Evolutionary conservation across 306 rosid species (phyloP).

Genomic region (Acacia melanoxylon): DNA sequence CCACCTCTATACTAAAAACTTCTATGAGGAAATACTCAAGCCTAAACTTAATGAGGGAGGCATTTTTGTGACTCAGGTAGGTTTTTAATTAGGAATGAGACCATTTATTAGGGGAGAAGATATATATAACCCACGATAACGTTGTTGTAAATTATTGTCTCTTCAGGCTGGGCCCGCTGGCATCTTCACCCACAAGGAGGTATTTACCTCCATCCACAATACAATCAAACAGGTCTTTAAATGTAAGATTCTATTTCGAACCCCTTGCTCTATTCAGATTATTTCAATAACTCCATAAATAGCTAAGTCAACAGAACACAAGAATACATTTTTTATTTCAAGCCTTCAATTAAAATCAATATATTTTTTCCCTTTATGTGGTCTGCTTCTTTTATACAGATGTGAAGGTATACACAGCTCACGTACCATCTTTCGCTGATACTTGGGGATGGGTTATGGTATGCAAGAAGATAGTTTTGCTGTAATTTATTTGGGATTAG

Average conservation of each 20-base stretch:
- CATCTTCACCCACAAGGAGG: constrained; percentile 91
- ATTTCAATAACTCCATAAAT: not conserved
- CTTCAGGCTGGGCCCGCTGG: constrained; percentile 98
- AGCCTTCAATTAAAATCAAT: not conserved
- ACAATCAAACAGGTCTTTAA: constrained; percentile 92
- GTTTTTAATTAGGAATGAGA: not conserved
- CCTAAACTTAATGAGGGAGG: constrained; percentile 81
- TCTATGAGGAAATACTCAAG: constrained; percentile 69
- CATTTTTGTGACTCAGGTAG: constrained; percentile 91
- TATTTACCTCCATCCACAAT: constrained; percentile 87
- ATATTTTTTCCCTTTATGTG: not conserved
- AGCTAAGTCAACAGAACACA: not conserved
- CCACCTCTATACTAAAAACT: constrained; percentile 88
- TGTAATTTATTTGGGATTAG: not conserved
- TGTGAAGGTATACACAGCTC: constrained; percentile 80
- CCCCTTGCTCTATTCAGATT: not conserved
- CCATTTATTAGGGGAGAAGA: not conserved
- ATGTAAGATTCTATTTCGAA: constrained; percentile 46
- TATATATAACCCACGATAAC: not conserved
- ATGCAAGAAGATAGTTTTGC: constrained; percentile 14
- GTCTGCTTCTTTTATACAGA: constrained; percentile 40
- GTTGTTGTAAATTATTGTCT: not conserved
- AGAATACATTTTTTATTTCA: not conserved
- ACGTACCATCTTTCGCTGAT: constrained; percentile 95
- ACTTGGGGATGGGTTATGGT: constrained; percentile 99